Evolutionary conservation across 75 land plant genomes (phyloP).

Genomic region (Ceratopteris richardii): DNA sequence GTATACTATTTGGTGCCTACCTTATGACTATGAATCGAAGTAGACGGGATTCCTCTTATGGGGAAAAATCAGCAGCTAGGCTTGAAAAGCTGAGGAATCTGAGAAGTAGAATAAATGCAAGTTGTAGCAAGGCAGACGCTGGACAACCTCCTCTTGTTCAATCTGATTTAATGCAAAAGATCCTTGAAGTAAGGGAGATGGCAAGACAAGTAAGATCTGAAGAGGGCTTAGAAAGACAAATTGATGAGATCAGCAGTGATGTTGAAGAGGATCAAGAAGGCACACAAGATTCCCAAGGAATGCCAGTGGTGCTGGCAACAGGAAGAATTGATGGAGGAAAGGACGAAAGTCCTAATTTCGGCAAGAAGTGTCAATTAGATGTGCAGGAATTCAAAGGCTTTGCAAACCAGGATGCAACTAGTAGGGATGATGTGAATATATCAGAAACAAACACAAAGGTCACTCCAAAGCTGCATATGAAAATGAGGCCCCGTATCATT

Average conservation of each 20-base stretch:
- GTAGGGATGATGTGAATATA: too few species aligned
- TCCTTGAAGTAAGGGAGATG: slow-evolving; percentile 5
- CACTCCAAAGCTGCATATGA: too few species aligned
- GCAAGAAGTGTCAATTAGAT: too few species aligned
- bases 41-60: background rate
- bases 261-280: background rate
- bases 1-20: slow-evolving; percentile 13
- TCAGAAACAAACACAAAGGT: too few species aligned
- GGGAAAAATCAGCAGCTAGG: slow-evolving; percentile 1
- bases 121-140: background rate
- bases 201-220: slow-evolving; percentile 1
- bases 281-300: too few species aligned
- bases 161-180: slow-evolving; percentile 1
- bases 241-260: background rate
- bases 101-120: background rate
- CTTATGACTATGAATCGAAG: background rate
- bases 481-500: slow-evolving; percentile 2
- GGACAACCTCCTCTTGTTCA: background rate
- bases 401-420: too few species aligned
- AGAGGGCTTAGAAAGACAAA: background rate
- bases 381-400: too few species aligned
- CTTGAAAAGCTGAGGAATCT: slow-evolving; percentile 1
- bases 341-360: too few species aligned
- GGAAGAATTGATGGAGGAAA: background rate
- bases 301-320: background rate